phyloP scores from a whole-genome alignment of 2,329 filamentous ascomycete genomes.

The Trichophyton rubrum region DNA sequence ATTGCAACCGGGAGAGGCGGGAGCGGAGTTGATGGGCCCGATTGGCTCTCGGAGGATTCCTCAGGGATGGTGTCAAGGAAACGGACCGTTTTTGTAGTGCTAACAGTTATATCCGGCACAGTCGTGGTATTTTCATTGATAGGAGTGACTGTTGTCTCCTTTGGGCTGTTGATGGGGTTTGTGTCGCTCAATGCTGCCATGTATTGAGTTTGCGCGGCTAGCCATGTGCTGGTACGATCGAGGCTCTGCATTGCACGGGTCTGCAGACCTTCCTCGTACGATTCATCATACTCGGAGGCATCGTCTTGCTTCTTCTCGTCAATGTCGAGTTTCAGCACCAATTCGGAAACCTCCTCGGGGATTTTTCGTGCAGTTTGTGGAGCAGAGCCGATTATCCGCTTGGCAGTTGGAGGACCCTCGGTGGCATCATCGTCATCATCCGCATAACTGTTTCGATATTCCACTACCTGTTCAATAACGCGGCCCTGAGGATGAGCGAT shows the following conservation, averaged over 20 bases:
- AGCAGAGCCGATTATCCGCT: conserved; percentile 40
- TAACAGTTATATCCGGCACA: neutral
- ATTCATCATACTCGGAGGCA: conserved; percentile 56
- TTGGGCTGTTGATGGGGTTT: conserved; percentile 35
- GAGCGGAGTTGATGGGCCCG: conserved; percentile 10
- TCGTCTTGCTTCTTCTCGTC: conserved; percentile 17
- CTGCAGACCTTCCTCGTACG: conserved; percentile 62
- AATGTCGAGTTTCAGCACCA: conserved; percentile 15
- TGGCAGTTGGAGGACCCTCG: conserved; percentile 26
- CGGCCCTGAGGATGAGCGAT: conserved; percentile 33
- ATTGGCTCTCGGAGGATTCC: conserved; percentile 28
- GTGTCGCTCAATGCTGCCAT: conserved; percentile 52
- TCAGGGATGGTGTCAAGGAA: conserved; percentile 25
- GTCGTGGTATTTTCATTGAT: neutral
- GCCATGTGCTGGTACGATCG: conserved; percentile 76
- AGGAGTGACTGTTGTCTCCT: conserved; percentile 11
- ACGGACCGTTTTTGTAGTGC: conserved; percentile 21
- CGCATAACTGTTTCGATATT: conserved; percentile 38
- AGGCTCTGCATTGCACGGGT: conserved; percentile 59
- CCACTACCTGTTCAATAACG: conserved; percentile 55
- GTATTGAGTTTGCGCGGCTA: conserved; percentile 56
- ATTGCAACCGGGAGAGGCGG: conserved; percentile 38
- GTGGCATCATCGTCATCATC: conserved; percentile 23
- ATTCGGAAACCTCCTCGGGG: conserved; percentile 28
- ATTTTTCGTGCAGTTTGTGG: conserved; percentile 54